Base-by-base conservation (phyloP, 192 early-diverging fungal genomes). In the Coemansia sp. region DNA sequence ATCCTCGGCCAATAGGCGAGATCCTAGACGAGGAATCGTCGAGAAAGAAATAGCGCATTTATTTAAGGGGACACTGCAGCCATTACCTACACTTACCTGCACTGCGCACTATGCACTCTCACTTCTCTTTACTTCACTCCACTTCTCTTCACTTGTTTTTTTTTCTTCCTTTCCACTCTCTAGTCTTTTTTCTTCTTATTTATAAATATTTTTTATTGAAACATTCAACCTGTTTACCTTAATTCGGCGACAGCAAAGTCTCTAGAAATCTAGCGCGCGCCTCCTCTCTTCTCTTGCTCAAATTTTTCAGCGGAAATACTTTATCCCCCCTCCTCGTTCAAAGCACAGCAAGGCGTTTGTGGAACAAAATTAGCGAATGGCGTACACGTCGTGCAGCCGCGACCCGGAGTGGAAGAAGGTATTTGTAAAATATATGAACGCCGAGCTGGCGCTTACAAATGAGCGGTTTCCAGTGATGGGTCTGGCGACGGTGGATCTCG, bases 381-480 rank as follows among this genome's bases (percentile, higher is more conserved):
- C 24, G 2, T 55, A 55, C 14, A 32, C 54, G 11, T 42, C 39
- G 19, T 51, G 65, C 61, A 69, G 60, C 60, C 62, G 64, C 48
- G 71, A 73, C 51, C 76, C 76, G 14, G 71, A 69, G 56, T 79
- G 76, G 76, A 79, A 73, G 50, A 60, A 60, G 57, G 68, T 52
- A 34, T 73, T 79, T 66, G 55, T 66, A 46, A 32, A 53, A 42
- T 58, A 63, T 34, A 24, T 73, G 11, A 58, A 70, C 45, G 25
- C n/a, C 22, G 76, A 79, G 42, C 42, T 60, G 20, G 60, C 60
- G 58, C 30, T 55, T 35, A 70, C 66, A 5, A 25, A 54, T 16
- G 69, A 73, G 61, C 57, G 58, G 57, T 69, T 73, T 28, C 71
- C 61, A 23, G 20, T 62, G 51, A 70, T 70, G 64, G 67, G 64